phyloP scores from a whole-genome alignment of 2,329 filamentous ascomycete species.

The Tolypocladium tropicale region DNA sequence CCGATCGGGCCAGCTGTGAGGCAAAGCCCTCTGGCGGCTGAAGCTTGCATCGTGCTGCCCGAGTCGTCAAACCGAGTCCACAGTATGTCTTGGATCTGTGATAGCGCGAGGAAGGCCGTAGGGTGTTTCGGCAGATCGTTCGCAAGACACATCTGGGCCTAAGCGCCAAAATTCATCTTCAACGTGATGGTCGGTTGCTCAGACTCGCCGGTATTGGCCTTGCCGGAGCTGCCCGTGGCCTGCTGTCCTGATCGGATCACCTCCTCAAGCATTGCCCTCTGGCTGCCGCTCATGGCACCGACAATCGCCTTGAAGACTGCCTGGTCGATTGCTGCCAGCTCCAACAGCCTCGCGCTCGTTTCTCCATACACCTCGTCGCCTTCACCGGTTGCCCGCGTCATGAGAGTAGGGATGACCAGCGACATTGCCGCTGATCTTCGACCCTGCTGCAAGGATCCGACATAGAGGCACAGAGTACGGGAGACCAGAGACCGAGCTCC shows the following conservation, averaged over 20 bases:
- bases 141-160: background rate
- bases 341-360: conserved; percentile 66
- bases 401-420: conserved; percentile 65
- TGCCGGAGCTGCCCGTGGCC: conserved; percentile 26
- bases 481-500: conserved; percentile 60
- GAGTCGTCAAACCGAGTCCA: background rate
- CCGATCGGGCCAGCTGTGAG: background rate
- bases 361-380: conserved; percentile 54
- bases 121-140: background rate
- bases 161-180: conserved; percentile 79
- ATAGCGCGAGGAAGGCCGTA: background rate
- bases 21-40: background rate
- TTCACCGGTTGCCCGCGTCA: conserved; percentile 60
- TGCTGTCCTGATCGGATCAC: conserved; percentile 59
- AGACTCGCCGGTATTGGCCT: conserved; percentile 29
- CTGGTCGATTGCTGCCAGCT: conserved; percentile 70
- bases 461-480: conserved; percentile 67
- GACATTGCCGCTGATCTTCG: conserved; percentile 55
- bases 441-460: conserved; percentile 34
- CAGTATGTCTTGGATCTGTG: background rate
- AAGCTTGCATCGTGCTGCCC: background rate
- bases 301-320: conserved; percentile 65
- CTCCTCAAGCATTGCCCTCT: conserved; percentile 70
- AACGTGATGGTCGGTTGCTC: conserved; percentile 76
- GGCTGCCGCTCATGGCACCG: conserved; percentile 55